Evolutionary conservation across 441 rosid species (phyloP), one percentile per base, ranked within the genome.

Genomic region (Adansonia madagascariensis): DNA sequence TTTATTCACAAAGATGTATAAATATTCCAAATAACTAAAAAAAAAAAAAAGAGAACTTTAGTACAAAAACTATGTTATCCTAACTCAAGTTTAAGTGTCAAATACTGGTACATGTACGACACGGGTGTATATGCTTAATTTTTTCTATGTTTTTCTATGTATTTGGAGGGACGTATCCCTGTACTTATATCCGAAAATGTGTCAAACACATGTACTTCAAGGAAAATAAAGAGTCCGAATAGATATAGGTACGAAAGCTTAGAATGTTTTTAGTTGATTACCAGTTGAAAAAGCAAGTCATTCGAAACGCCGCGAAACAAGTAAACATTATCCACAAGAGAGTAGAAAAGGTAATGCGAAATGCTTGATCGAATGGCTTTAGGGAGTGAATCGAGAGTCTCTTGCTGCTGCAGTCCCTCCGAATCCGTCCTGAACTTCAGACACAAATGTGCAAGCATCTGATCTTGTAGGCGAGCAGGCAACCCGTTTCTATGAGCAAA

Each of bases 341-440:
- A 77, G 84, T 91, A 86, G 83, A 91, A 91, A 46, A 91, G 95
- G 60, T 82, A 83, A 60, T 89, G 92, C 0, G 90, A 87, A 81
- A 91, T 91, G 90, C 92, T 88, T 0, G 94, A 91, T 41, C 88
- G 84, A 68, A 91, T 91, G 50, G 94, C 94, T 86, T 90, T 91
- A 66, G 94, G 97, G 80, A 92, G 93, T 44, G 89, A 80, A 80
- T 90, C 92, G 27, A 92, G 88, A 63, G 86, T 86, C 76, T 88
- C 91, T 76, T 91, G 90, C 79, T 91, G 96, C 81, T 86, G 92
- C 78, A 92, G 82, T 75, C 94, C 97, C 68, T 90, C 93, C 2
- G 91, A 89, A 81, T 91, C 89, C 14, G 92, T 89, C 81, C 89
- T 88, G 78, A 77, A 92, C 85, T 86, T 89, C 85, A 92, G 81